Evolutionary conservation across 495 filamentous ascomycete genomes (phyloP), one percentile per base, ranked within the genome.

Genomic region (Trichoderma reesei): DNA sequence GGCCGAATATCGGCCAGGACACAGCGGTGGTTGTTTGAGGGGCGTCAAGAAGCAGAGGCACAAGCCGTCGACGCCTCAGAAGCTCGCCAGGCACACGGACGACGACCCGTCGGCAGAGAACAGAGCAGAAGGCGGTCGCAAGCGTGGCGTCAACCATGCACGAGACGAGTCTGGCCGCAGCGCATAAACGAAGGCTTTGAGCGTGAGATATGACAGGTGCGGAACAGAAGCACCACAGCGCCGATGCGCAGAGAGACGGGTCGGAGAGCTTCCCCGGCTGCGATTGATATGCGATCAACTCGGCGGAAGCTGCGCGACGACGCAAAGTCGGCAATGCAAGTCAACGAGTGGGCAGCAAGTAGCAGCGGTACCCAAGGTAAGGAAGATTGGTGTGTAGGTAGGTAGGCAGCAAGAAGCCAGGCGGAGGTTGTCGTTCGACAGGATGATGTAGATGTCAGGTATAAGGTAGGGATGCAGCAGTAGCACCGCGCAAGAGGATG

Each of bases 1-100:
- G 51, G 51, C 51, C 51, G 51, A 56, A 56, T 3, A 36, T 56
- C 51, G 51, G 51, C 51, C 51, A 56, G 20, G 51, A 34, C 13
- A 0, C 33, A 56, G 18, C 9, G 38, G 38, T 2, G 3, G 11
- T 39, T 11, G 38, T 26, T 26, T 1, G 38, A 39, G 38, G 38
- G 38, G 38, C 38, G 38, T 1, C 38, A 6, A 39, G 38, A 39
- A 39, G 38, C 38, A 39, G 38, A 39, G 11, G 38, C 38, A 39
- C 18, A 7, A 18, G 44, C 44, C 16, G 44, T 48, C 18, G 44
- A 18, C 14, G 44, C 1, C 16, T 6, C 16, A 8, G 18, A 20
- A 6, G 6, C 9, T 48, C 44, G 16, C 18, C 16, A 18, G n/a
- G 16, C 20, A 18, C 44, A 16, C 7, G 20, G 18, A 18, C 20